Percentiles rank a stretch among this genome's conserved stretches.
These are phyloP conservation scores for Aspergillus sp. DNA, from an alignment of 2,329 filamentous ascomycete genomes.

Conservation along the genomic window DNA sequence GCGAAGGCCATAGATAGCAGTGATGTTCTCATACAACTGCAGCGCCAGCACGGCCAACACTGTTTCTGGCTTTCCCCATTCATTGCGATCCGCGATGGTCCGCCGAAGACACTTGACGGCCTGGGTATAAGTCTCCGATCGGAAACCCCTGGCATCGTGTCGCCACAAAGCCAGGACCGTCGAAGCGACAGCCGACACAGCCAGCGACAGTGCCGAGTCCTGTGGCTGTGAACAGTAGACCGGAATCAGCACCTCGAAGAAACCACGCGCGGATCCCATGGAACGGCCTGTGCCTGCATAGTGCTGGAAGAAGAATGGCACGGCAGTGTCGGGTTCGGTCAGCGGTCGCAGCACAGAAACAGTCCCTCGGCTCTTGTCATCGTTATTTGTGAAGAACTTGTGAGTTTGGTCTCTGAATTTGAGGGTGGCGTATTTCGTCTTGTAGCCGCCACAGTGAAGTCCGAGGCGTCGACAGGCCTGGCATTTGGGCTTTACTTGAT, in stretches of 20 bases:
- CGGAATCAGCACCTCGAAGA: conserved; percentile 17
- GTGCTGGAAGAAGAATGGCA: not conserved
- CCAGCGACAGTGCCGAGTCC: conserved; percentile 19
- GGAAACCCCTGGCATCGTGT: not conserved
- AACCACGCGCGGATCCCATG: conserved; percentile 17
- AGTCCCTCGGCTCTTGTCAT: too few species aligned
- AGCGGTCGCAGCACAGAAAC: not conserved
- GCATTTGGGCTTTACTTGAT: not conserved
- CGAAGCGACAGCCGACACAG: conserved; percentile 13
- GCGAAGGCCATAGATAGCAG: conserved; percentile 18
- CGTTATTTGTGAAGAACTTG: not conserved
- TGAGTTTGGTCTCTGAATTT: not conserved
- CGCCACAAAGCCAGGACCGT: not conserved
- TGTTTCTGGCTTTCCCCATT: conserved; percentile 13
- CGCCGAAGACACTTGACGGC: not conserved
- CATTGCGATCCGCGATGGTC: not conserved
- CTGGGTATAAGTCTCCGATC: not conserved
- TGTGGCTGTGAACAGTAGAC: conserved; percentile 12
- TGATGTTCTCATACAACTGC: conserved; percentile 21
- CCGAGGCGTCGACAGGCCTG: not conserved
- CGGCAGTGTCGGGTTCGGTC: not conserved
- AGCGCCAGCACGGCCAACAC: conserved; percentile 16
- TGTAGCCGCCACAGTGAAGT: conserved; percentile 1
- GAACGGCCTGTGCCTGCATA: conserved; percentile 1
- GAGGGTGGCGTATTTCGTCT: not conserved